phyloP scores from a whole-genome alignment of 139 green algal species.

The Gonium pectorale region DNA sequence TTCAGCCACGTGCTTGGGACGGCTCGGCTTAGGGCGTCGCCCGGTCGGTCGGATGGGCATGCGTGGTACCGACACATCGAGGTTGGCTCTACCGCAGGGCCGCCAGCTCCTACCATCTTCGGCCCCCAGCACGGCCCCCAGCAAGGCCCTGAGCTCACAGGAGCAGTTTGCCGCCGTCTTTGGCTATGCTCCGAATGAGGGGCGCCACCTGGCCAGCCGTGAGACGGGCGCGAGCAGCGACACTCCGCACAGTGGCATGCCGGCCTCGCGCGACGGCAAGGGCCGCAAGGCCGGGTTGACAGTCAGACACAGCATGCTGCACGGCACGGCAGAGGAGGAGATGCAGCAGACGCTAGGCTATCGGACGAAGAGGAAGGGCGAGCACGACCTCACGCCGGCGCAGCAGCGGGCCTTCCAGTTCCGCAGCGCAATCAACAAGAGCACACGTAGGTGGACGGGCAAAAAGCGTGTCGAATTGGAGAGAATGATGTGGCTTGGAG shows the following conservation, averaged over 20 bases:
- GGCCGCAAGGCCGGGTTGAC: background rate
- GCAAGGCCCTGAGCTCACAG: background rate
- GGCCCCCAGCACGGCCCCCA: background rate
- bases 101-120: background rate
- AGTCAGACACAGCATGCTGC: background rate
- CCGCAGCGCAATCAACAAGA: constrained; percentile 46
- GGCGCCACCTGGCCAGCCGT: background rate
- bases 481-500: too few species aligned
- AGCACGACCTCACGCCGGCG: constrained; percentile 40
- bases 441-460: constrained; percentile 22
- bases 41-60: too few species aligned
- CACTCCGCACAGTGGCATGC: background rate
- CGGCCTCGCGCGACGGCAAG: background rate
- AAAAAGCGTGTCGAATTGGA: too few species aligned
- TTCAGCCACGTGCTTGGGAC: too few species aligned
- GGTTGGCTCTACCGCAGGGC: background rate
- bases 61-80: background rate
- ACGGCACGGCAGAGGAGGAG: background rate
- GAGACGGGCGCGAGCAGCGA: background rate
- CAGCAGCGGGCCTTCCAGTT: constrained; percentile 52
- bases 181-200: background rate
- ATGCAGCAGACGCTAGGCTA: constrained; percentile 31
- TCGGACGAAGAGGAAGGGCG: constrained; percentile 24
- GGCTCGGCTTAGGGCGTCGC: too few species aligned
- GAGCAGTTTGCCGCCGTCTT: constrained; percentile 26